phyloP scores from a whole-genome alignment of 2,329 filamentous ascomycete genomes.

The Arthrobotrys sinensis region DNA sequence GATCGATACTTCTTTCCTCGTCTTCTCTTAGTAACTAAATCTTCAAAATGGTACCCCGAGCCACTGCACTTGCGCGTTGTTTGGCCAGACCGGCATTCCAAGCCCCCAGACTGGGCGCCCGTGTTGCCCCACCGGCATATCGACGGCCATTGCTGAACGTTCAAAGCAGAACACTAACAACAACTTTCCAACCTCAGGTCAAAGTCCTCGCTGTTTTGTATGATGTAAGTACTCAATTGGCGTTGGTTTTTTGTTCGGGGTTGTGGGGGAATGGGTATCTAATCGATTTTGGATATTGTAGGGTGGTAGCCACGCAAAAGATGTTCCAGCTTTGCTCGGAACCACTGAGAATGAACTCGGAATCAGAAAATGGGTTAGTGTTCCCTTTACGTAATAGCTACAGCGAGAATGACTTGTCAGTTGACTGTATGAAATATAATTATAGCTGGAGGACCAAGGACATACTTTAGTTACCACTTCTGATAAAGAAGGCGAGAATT shows the following conservation, averaged over 20 bases:
- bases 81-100: slow-evolving; percentile 57
- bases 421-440: not conserved
- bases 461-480: slow-evolving; percentile 97
- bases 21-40: slow-evolving; percentile 25
- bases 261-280: slow-evolving; percentile 4
- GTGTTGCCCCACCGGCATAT: slow-evolving; percentile 45
- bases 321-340: slow-evolving; percentile 86
- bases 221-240: slow-evolving; percentile 62
- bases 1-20: slow-evolving; percentile 10
- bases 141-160: slow-evolving; percentile 34
- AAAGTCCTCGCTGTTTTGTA: slow-evolving; percentile 65
- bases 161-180: slow-evolving; percentile 63
- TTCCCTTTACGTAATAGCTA: too few relatives aligned
- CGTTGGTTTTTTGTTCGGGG: not conserved
- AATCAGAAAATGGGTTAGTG: slow-evolving; percentile 82
- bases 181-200: slow-evolving; percentile 65
- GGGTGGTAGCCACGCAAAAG: slow-evolving; percentile 64
- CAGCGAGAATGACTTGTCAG: not conserved
- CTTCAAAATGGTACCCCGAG: slow-evolving; percentile 56
- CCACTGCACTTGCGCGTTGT: slow-evolving; percentile 53
- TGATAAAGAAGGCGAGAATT: slow-evolving; percentile 95
- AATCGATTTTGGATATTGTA: slow-evolving; percentile 36
- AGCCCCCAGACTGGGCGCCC: slow-evolving; percentile 42
- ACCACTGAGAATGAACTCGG: slow-evolving; percentile 99
- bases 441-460: slow-evolving; percentile 85